Percentiles rank a stretch among this genome's conserved stretches.
These are phyloP conservation scores for Stentor coeruleus DNA, from an alignment of 73 alveolate genomes.

Conservation along the genomic window DNA sequence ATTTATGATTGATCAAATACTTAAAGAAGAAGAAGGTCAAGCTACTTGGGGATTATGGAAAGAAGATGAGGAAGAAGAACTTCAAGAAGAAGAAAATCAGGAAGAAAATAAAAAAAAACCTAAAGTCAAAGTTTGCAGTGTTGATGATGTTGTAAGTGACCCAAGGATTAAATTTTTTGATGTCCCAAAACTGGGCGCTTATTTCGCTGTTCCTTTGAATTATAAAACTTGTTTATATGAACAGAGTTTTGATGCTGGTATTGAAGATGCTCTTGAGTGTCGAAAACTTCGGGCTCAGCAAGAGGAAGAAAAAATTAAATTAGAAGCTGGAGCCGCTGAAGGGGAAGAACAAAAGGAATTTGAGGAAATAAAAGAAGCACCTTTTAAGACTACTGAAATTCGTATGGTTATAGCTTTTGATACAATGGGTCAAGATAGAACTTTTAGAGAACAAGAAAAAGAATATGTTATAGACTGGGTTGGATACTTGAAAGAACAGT, in stretches of 20 bases:
- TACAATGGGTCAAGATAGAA: conserved; percentile 89
- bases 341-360: conserved; percentile 70
- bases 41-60: conserved; percentile 69
- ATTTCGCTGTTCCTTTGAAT: conserved; percentile 78
- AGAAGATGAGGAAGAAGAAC: conserved; percentile 44
- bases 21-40: conserved; percentile 57
- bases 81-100: conserved; percentile 31
- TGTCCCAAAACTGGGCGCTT: conserved; percentile 92
- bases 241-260: conserved; percentile 77
- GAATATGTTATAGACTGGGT: conserved; percentile 70
- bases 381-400: conserved; percentile 52
- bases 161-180: conserved; percentile 79
- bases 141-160: conserved; percentile 86
- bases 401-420: conserved; percentile 78
- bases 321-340: conserved; percentile 41
- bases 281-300: conserved; percentile 64
- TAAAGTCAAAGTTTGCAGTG: conserved; percentile 47
- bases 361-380: conserved; percentile 71
- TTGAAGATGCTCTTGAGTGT: conserved; percentile 50
- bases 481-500: conserved; percentile 57
- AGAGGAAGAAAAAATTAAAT: conserved; percentile 34
- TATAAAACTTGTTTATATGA: conserved; percentile 75
- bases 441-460: conserved; percentile 60
- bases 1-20: conserved; percentile 51
- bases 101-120: conserved; percentile 55